Base-by-base conservation (phyloP, 2,329 filamentous ascomycete genomes). In the Exophiala alcalophila region DNA sequence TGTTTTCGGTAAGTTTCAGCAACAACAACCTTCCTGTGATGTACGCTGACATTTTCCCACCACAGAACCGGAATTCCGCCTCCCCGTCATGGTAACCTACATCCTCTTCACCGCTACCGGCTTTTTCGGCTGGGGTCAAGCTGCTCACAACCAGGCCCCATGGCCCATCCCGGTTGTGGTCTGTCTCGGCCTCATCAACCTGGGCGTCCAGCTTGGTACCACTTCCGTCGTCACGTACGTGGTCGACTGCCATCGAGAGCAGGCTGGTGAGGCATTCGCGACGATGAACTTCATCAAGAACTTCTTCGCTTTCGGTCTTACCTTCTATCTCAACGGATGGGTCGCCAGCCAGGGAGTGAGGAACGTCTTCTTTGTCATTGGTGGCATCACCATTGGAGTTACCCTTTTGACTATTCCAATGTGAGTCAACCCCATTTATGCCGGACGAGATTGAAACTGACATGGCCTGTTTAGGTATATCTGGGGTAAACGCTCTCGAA, bases 201-300 rank as follows among this genome's bases (percentile, higher is more conserved):
- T 63, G 9, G 65, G 65, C 15, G 61, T 65, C 4, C 64, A 66
- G 48, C 60, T 67, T 7, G 62, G 62, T 8, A 63, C 61, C 3
- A 65, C 64, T 0, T 60, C 61, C 4, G 59, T 66, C 1, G 59
- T 66, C 3, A 63, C 64, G 0, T 68, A 68, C 32, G 56, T 66
- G 3, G 59, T 61, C 25, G 65, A 68, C 55, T 65, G 64, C 41
- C 65, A 67, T 51, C 59, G 61, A 11, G 55, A 62, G 26, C 60
- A 64, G 34, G 63, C 64, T 1, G 61, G 61, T 10, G 64, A 67
- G 44, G 64, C 63, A 1, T 64, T 67, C 32, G 62, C 64, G 1
- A 55, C 57, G 12, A 65, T 68, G 61, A 66, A 64, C 44, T 66
- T 65, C 35, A 44, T 64, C 29, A 67, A 66, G 56, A 67, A 65